A percentile compares a stretch with the other conserved stretches of the same genome.
Conservation (phyloP, 2,329 filamentous ascomycete species). For the Aspergillus ochraceoroseus region DNA sequence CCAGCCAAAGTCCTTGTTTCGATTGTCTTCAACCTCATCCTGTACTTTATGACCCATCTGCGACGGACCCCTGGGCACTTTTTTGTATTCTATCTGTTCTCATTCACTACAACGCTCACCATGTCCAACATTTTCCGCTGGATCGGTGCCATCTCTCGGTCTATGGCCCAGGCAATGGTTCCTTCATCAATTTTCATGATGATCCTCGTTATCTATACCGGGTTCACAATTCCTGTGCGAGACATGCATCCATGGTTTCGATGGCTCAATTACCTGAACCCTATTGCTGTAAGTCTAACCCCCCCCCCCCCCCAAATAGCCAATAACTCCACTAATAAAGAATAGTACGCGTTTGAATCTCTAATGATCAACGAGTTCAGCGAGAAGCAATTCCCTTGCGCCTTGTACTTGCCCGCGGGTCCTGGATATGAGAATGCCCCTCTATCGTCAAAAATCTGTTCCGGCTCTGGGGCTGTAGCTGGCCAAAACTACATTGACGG, state of each 20-base stretch:
- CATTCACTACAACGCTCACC: constrained; percentile 64
- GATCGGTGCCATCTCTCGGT: constrained; percentile 69
- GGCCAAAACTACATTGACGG: constrained; percentile 54
- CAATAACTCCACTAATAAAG: background rate
- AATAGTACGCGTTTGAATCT: constrained; percentile 68
- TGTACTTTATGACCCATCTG: constrained; percentile 86
- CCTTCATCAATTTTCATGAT: constrained; percentile 50
- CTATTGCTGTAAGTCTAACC: constrained; percentile 51
- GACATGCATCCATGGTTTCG: constrained; percentile 75
- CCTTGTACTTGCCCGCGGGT: constrained; percentile 43
- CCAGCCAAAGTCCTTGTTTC: constrained; percentile 71
- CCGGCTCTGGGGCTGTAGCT: constrained; percentile 52
- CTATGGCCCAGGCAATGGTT: constrained; percentile 55
- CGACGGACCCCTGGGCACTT: constrained; percentile 68
- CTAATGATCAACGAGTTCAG: constrained; percentile 82
- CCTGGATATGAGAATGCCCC: constrained; percentile 39
- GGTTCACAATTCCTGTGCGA: constrained; percentile 43
- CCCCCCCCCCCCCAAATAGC: background rate
- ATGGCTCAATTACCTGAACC: constrained; percentile 79
- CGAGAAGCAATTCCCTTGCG: constrained; percentile 54
- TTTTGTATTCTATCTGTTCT: constrained; percentile 79
- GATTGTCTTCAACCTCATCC: constrained; percentile 68
- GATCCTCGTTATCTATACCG: constrained; percentile 47
- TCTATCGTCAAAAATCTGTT: constrained; percentile 50
- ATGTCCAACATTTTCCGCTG: constrained; percentile 86